Percentiles rank a stretch among this genome's conserved stretches.
Conservation (phyloP, 169 alveolate genomes). For the Cryptosporidium sp. region DNA sequence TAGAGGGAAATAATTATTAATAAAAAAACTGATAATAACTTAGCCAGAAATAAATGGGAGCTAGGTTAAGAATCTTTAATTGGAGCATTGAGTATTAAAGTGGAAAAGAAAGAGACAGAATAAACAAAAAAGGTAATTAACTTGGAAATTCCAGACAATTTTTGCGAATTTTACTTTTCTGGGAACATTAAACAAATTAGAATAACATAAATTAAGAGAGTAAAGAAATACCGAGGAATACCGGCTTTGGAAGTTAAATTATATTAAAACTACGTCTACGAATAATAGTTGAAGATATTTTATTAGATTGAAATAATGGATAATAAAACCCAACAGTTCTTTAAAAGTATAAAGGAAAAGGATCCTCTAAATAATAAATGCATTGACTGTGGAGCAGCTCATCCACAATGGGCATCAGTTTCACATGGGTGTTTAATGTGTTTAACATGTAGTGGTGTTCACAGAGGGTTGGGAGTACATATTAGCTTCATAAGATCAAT, state of each 20-base stretch:
- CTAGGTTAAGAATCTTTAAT: not conserved
- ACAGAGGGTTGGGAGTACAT: slow-evolving; percentile 92
- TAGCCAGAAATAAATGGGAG: not conserved
- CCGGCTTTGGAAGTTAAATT: too few relatives aligned
- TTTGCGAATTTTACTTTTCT: not conserved
- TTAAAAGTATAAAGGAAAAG: slow-evolving; percentile 49
- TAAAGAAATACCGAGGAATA: not conserved
- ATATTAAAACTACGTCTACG: not conserved
- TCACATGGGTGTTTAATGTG: slow-evolving; percentile 94
- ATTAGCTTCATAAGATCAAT: slow-evolving; percentile 92
- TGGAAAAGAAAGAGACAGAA: not conserved
- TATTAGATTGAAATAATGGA: slow-evolving; percentile 17
- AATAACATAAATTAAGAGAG: not conserved
- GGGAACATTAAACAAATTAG: not conserved
- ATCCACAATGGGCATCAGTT: slow-evolving; percentile 97
- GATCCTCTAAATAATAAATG: slow-evolving; percentile 78
- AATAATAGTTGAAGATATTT: not conserved
- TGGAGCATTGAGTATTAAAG: not conserved
- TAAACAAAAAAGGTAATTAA: not conserved
- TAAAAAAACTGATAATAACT: not conserved
- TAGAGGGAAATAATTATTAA: not conserved
- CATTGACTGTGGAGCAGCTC: slow-evolving; percentile 88
- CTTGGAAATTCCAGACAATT: not conserved
- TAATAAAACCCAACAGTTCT: slow-evolving; percentile 58
- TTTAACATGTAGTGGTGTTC: slow-evolving; percentile 93